Evolutionary conservation across 2,329 filamentous ascomycete species (phyloP).

Genomic region (Aureobasidium sp.): DNA sequence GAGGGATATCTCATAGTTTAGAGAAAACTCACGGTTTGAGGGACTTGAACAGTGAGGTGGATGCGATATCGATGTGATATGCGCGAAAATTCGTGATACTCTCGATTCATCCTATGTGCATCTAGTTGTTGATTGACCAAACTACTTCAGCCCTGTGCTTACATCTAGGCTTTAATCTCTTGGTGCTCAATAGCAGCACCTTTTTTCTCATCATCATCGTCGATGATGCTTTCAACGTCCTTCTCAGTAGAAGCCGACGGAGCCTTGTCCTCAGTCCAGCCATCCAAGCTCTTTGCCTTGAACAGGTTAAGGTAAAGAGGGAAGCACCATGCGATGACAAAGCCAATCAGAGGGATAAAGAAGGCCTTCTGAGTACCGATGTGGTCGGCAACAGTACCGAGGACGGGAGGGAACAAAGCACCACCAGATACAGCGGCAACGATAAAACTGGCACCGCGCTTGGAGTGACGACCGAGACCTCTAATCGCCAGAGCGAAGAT

Average conservation of each 20-base stretch:
- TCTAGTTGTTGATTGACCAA: not conserved
- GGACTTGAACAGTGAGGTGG: too few species aligned
- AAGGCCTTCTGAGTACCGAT: constrained; percentile 54
- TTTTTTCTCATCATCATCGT: constrained; percentile 3
- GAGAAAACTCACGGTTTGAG: too few species aligned
- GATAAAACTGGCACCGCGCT: constrained; percentile 66
- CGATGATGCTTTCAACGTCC: constrained; percentile 21
- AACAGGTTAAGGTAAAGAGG: constrained; percentile 48
- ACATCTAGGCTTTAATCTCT: not conserved
- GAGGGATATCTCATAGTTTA: too few species aligned
- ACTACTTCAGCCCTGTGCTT: not conserved
- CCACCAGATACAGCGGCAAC: constrained; percentile 64
- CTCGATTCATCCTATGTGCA: not conserved
- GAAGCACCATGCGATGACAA: constrained; percentile 40
- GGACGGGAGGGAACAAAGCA: constrained; percentile 63
- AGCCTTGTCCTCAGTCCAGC: constrained; percentile 37
- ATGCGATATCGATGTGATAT: not conserved
- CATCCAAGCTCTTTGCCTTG: constrained; percentile 54
- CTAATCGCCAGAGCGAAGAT: constrained; percentile 72
- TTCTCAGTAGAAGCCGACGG: constrained; percentile 25
- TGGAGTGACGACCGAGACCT: constrained; percentile 66
- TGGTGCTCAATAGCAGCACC: constrained; percentile 2
- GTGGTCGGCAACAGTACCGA: constrained; percentile 58
- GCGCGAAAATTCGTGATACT: too few species aligned
- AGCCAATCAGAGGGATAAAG: constrained; percentile 52